These are phyloP conservation scores for Glarea lozoyensis DNA, from an alignment of 495 filamentous ascomycete species.

Conservation along the genomic window DNA sequence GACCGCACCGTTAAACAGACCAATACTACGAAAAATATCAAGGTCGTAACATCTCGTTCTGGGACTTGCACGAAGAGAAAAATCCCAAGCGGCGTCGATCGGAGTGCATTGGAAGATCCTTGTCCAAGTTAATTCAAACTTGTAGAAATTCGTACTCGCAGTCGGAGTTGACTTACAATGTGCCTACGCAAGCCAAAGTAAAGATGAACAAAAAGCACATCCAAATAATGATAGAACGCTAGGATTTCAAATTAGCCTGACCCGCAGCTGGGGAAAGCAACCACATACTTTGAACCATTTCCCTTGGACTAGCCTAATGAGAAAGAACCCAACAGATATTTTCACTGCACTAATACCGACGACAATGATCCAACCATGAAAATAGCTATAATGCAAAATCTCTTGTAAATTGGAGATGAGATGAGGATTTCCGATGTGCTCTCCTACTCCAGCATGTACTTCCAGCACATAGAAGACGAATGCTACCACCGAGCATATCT, in stretches of 20 bases:
- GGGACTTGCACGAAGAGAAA: background rate
- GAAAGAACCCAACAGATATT: constrained; percentile 19
- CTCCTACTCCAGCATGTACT: constrained; percentile 27
- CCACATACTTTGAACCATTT: constrained; percentile 23
- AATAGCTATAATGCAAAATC: constrained; percentile 30
- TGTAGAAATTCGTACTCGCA: background rate
- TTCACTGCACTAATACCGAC: constrained; percentile 18
- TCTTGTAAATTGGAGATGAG: constrained; percentile 16
- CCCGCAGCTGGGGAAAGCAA: background rate
- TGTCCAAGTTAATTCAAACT: background rate
- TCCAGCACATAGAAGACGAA: constrained; percentile 14
- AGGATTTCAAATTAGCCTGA: background rate
- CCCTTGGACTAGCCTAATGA: constrained; percentile 25
- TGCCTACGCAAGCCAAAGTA: constrained; percentile 25
- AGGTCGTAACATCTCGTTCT: constrained; percentile 23
- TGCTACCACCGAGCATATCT: background rate
- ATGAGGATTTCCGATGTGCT: constrained; percentile 25
- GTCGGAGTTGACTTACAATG: constrained; percentile 13
- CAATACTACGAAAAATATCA: constrained; percentile 25
- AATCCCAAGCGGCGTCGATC: constrained; percentile 26
- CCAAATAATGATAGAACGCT: constrained; percentile 7
- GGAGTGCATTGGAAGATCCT: constrained; percentile 26
- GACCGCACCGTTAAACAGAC: constrained; percentile 30
- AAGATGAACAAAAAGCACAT: constrained; percentile 25
- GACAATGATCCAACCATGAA: constrained; percentile 22